Evolutionary conservation across 495 filamentous ascomycete genomes (phyloP).

Genomic region (Aspergillus kassunensis): DNA sequence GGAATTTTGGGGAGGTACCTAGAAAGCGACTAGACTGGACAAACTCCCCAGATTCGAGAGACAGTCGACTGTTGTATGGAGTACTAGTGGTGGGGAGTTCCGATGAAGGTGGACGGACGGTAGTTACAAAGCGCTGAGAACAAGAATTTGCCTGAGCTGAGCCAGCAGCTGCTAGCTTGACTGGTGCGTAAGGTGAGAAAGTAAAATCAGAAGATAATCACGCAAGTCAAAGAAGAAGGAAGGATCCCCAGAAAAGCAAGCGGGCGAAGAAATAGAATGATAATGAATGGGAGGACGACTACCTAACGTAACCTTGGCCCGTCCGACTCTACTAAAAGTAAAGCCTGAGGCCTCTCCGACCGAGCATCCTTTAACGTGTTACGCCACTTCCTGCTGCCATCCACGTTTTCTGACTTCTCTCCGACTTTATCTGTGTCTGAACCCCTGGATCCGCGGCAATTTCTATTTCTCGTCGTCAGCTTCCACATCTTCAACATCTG

Average conservation of each 20-base stretch:
- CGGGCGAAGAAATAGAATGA: conserved; percentile 10
- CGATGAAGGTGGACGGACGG: no score
- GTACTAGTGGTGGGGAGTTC: conserved; percentile 8
- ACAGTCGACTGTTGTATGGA: neutral
- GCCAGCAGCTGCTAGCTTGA: conserved; percentile 15
- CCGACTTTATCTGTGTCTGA: no score
- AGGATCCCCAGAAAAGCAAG: conserved; percentile 7
- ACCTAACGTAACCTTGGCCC: no score
- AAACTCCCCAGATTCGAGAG: conserved; percentile 6
- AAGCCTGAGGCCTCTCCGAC: neutral
- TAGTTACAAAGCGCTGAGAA: no score
- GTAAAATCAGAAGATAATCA: conserved; percentile 5
- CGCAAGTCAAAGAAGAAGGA: conserved; percentile 8
- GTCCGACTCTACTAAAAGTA: no score
- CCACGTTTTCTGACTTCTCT: neutral
- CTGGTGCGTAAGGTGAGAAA: neutral
- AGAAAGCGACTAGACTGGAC: conserved; percentile 11
- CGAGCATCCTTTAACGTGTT: neutral
- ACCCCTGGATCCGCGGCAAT: no score
- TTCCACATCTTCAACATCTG: neutral
- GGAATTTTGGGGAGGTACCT: conserved; percentile 13
- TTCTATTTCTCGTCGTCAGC: no score
- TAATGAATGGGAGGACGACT: neutral
- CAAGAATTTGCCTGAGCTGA: conserved; percentile 3
- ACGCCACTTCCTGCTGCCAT: neutral